These are phyloP conservation scores for Curvularia sp. DNA, from an alignment of 2,329 filamentous ascomycete genomes.

Conservation along the genomic window DNA sequence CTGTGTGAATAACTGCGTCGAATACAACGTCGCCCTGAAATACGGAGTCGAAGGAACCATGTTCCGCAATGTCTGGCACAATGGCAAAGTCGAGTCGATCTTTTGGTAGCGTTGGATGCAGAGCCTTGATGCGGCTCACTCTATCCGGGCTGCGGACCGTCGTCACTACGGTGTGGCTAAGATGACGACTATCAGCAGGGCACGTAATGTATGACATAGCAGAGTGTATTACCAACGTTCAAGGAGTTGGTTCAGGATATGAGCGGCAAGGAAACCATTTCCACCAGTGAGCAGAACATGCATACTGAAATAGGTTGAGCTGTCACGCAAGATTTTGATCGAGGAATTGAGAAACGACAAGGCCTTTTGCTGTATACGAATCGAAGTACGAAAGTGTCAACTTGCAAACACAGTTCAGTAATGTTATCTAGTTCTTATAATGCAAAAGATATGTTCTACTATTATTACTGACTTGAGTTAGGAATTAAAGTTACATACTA, in stretches of 20 bases:
- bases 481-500: too few relatives aligned
- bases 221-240: constrained; percentile 37
- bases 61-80: constrained; percentile 73
- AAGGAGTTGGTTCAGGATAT: constrained; percentile 63
- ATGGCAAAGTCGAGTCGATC: constrained; percentile 67
- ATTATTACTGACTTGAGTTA: too few relatives aligned
- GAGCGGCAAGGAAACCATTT: constrained; percentile 67
- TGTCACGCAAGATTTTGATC: neutral
- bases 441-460: too few relatives aligned
- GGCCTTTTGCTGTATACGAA: neutral
- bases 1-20: constrained; percentile 63
- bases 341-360: neutral
- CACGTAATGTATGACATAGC: neutral
- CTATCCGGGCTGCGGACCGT: constrained; percentile 66
- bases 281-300: constrained; percentile 53
- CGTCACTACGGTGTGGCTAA: constrained; percentile 64
- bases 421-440: too few relatives aligned
- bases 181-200: neutral
- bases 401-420: too few relatives aligned
- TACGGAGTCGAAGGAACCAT: constrained; percentile 68
- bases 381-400: too few relatives aligned
- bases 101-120: constrained; percentile 56
- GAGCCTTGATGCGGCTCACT: constrained; percentile 61
- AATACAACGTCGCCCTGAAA: constrained; percentile 66
- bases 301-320: neutral